Conservation (phyloP, 306 rosid species). For the Sphenostylis stenocarpa region DNA sequence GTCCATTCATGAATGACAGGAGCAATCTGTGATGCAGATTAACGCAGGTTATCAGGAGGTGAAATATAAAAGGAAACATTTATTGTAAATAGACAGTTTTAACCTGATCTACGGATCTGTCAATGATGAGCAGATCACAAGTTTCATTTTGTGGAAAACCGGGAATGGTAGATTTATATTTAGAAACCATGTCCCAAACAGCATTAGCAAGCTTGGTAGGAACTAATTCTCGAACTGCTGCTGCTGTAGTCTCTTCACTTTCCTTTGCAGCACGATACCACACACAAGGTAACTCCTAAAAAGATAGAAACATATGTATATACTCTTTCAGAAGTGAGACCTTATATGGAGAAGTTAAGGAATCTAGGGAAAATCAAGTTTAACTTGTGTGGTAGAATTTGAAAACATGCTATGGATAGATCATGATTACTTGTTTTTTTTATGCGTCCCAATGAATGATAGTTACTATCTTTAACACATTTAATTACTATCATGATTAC, state of each 20-base stretch:
- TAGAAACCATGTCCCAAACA: conserved; percentile 69
- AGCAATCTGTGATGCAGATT: conserved; percentile 65
- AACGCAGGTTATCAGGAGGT: conserved; percentile 24
- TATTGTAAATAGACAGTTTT: conserved; percentile 22
- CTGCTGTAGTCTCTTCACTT: conserved; percentile 44
- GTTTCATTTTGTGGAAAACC: conserved; percentile 83
- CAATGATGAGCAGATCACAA: conserved; percentile 88
- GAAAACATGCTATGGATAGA: conserved; percentile 8
- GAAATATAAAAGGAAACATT: conserved; percentile 24
- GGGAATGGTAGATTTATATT: conserved; percentile 76
- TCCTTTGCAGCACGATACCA: conserved; percentile 66
- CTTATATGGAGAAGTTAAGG: not conserved
- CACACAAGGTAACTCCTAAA: conserved; percentile 77
- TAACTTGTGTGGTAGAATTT: not conserved
- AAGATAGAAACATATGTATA: conserved; percentile 25
- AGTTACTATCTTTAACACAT: not conserved
- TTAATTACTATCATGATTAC: not conserved
- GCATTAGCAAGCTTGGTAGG: conserved; percentile 77
- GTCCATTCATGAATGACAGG: conserved; percentile 99
- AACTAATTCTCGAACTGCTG: conserved; percentile 52
- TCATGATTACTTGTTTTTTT: not conserved
- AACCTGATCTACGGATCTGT: conserved; percentile 93
- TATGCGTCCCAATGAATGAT: not conserved
- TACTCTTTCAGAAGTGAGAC: conserved; percentile 6
- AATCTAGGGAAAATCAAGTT: not conserved